phyloP scores from a whole-genome alignment of 495 filamentous ascomycete genomes.

The Hypoxylon cercidicola region DNA sequence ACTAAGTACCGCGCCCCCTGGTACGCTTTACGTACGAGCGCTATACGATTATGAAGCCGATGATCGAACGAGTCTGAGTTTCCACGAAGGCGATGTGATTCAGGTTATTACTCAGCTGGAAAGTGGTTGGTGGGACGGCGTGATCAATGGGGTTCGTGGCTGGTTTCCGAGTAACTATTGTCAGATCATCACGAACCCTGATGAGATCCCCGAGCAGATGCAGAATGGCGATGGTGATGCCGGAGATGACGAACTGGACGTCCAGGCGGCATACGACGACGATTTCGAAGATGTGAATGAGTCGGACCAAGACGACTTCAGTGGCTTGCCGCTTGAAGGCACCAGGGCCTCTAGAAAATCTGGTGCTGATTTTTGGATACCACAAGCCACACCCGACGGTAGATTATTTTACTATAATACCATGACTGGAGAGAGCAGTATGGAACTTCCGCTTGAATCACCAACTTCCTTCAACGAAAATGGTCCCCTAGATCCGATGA shows the following conservation, averaged over 20 bases:
- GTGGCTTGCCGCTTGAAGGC: constrained; percentile 75
- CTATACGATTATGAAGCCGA: constrained; percentile 98
- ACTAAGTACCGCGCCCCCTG: constrained; percentile 73
- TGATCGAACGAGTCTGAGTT: constrained; percentile 95
- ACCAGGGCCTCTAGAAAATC: constrained; percentile 75
- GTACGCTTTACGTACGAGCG: constrained; percentile 91
- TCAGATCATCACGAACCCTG: constrained; percentile 77
- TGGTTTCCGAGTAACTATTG: constrained; percentile 99
- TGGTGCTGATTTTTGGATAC: constrained; percentile 97
- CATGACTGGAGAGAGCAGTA: constrained; percentile 89
- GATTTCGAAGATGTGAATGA: constrained; percentile 68
- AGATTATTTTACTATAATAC: constrained; percentile 98
- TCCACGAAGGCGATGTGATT: constrained; percentile 93
- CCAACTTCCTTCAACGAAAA: constrained; percentile 82
- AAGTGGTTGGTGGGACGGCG: constrained; percentile 99
- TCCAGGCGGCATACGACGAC: constrained; percentile 55
- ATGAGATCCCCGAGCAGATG: constrained; percentile 67
- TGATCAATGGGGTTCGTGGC: constrained; percentile 90
- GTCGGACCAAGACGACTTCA: constrained; percentile 69
- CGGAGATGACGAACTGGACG: constrained; percentile 75
- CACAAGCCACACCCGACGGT: constrained; percentile 93
- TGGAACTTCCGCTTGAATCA: constrained; percentile 92
- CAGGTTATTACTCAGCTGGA: constrained; percentile 98
- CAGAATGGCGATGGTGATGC: constrained; percentile 75
- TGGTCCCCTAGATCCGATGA: constrained; percentile 86